phyloP scores from a whole-genome alignment of 2,329 filamentous ascomycete genomes.

The Sporothrix dimorphospora region DNA sequence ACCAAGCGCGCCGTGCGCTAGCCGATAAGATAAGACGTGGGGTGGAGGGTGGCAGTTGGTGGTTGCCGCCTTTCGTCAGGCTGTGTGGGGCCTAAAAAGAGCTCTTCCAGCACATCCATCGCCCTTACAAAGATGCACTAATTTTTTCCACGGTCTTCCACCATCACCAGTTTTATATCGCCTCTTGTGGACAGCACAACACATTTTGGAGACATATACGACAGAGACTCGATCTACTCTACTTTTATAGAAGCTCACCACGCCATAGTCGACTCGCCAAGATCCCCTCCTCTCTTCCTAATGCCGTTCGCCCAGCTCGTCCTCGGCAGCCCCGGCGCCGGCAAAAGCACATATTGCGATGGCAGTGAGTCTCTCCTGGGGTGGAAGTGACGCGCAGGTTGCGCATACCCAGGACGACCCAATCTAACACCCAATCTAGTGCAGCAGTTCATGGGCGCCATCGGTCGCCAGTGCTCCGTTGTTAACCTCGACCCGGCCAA shows the following conservation, averaged over 20 bases:
- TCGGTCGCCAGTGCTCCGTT: slow-evolving; percentile 90
- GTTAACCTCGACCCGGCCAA: slow-evolving; percentile 98
- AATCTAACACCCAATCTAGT: slow-evolving; percentile 52
- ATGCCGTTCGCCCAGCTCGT: slow-evolving; percentile 77
- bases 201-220: not conserved
- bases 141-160: slow-evolving; percentile 5
- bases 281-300: no score
- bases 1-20: slow-evolving; percentile 22
- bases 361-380: slow-evolving; percentile 62
- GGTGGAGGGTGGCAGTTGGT: not conserved
- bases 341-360: slow-evolving; percentile 98
- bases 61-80: not conserved
- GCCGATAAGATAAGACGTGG: slow-evolving; percentile 35
- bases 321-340: slow-evolving; percentile 90
- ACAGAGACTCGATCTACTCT: not conserved
- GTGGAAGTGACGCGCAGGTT: not conserved
- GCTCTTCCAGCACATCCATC: slow-evolving; percentile 12
- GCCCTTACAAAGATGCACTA: slow-evolving; percentile 11
- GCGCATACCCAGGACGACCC: not conserved
- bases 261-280: not conserved
- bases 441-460: slow-evolving; percentile 96
- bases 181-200: not conserved
- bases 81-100: slow-evolving; percentile 14
- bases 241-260: not conserved
- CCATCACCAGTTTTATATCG: not conserved